These are phyloP conservation scores for Coccomyxa sp. DNA, from an alignment of 139 green algal species.

Conservation along the genomic window DNA sequence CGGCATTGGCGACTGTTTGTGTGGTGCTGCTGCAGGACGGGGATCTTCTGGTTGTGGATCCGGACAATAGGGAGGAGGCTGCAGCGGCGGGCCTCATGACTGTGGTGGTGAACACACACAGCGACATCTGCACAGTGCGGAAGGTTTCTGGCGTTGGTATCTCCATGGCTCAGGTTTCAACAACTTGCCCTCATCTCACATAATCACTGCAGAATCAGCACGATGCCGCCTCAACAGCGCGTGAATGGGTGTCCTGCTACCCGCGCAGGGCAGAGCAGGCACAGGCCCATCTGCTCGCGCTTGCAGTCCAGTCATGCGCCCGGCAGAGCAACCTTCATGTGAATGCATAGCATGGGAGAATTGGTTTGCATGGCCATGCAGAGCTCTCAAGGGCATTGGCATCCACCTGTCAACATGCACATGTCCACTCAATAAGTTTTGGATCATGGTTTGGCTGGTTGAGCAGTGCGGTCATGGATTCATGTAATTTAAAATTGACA, in stretches of 20 bases:
- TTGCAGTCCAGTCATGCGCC: background rate
- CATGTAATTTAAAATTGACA: too few relatives aligned
- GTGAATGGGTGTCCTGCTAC: background rate
- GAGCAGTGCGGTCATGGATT: too few relatives aligned
- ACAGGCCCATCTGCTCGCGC: background rate
- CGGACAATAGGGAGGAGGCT: constrained; percentile 68
- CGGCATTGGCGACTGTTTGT: too few relatives aligned
- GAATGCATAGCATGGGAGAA: too few relatives aligned
- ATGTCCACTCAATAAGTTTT: too few relatives aligned
- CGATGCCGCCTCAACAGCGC: too few relatives aligned
- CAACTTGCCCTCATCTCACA: background rate
- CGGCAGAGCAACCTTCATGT: too few relatives aligned
- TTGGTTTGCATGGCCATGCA: too few relatives aligned
- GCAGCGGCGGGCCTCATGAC: constrained; percentile 35
- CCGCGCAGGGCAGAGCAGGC: background rate
- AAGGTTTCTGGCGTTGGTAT: constrained; percentile 67
- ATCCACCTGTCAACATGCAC: too few relatives aligned
- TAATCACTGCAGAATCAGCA: background rate
- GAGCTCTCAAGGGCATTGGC: too few relatives aligned
- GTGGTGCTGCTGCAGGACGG: constrained; percentile 30
- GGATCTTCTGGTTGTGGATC: constrained; percentile 63
- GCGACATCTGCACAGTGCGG: constrained; percentile 75
- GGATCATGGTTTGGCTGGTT: too few relatives aligned
- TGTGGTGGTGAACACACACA: constrained; percentile 48
- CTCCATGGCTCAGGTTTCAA: constrained; percentile 30